Base-by-base conservation (phyloP, 1,139 yeast genomes). In the Lodderomyces orthopsilosis region DNA sequence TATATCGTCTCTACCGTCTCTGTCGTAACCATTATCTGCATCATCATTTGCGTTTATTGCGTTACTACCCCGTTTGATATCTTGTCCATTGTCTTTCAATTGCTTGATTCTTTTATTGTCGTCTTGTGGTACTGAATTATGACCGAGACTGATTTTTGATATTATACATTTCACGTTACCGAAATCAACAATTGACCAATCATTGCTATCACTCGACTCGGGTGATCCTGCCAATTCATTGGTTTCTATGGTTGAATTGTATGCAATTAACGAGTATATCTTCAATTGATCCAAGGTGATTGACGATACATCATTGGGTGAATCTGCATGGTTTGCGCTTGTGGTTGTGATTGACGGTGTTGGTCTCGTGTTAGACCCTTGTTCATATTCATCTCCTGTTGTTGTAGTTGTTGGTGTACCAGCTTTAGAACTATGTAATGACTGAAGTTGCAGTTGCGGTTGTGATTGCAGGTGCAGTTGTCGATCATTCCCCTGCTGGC, bases 141-240 rank as follows among this genome's bases (percentile, higher is more conserved):
- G 14, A 30, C n/a, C 19, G 9, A 28, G 32, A 9, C 15, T 13
- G 18, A 22, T 18, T 28, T 17, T 27, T 22, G 23, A 23, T 13
- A 44, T 41, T n/a, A 45, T 42, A 21, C 41, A 32, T 27, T 34
- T 46, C 40, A 32, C 28, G 10, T 23, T 23, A 14, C 37, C 40
- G 32, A 35, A 44, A 21, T 41, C 43, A 13, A 44, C 47, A 7
- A 49, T 46, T 24, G 46, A 46, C 47, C 39, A 41, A 15, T 19
- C 35, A n/a, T 34, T 8, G 3, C 6, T 35, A 23, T 26, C 23
- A 14, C 15, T 22, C 9, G 19, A 3, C 10, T 27, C 17, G 10
- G n/a, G n/a, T n/a, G n/a, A n/a, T n/a, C n/a, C n/a, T n/a, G 4
- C 17, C 3, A 17, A 27, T 2, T 27, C 32, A 13, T 6, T 27